These are phyloP conservation scores for Trypethelium eluteriae DNA, from an alignment of 495 filamentous ascomycete species.

Conservation along the genomic window DNA sequence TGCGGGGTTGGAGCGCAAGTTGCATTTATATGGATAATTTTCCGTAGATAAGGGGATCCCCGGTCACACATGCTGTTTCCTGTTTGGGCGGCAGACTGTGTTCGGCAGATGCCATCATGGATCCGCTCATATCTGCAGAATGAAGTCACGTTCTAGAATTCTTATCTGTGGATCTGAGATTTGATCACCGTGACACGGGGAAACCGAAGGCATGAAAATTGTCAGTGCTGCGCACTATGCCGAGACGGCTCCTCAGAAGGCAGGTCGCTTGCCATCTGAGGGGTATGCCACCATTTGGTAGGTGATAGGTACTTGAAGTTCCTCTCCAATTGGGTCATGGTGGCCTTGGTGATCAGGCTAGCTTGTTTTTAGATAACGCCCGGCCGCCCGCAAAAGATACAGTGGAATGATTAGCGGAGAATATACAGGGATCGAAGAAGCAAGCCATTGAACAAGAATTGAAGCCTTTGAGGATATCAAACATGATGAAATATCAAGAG, in stretches of 20 bases:
- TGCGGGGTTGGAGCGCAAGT: neutral
- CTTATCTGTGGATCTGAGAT: neutral
- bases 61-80: neutral
- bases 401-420: neutral
- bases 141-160: neutral
- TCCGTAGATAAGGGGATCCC: neutral
- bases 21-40: neutral
- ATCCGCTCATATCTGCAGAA: neutral
- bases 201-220: too few species aligned
- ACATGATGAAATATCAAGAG: too few species aligned
- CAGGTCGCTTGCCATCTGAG: neutral
- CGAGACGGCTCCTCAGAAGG: neutral
- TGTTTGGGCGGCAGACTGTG: neutral
- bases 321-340: neutral
- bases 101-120: neutral
- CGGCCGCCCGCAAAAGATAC: neutral
- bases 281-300: neutral
- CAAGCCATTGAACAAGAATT: neutral
- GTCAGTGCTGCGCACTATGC: too few species aligned
- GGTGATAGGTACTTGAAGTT: neutral
- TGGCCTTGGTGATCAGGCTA: neutral
- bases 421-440: neutral
- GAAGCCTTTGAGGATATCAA: neutral
- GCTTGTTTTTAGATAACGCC: neutral
- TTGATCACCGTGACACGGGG: too few species aligned